Evolutionary conservation across 2,329 filamentous ascomycete species (phyloP).

Genomic region (Fusarium praegraminearum): DNA sequence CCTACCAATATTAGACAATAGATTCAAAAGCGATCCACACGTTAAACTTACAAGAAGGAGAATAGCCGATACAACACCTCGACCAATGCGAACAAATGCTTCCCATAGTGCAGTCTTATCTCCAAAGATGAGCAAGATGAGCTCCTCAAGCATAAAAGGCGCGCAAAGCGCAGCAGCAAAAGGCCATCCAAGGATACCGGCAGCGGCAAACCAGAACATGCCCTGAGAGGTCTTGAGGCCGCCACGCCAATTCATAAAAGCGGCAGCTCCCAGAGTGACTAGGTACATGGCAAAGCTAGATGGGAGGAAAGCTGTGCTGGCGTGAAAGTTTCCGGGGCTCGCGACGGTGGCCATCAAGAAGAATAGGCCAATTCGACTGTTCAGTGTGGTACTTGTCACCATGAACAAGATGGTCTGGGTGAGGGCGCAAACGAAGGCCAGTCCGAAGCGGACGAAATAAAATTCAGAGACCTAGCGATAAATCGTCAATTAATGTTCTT

Average conservation of each 20-base stretch:
- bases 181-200: conserved; percentile 91
- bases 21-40: fast-evolving
- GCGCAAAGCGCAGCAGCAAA: conserved; percentile 86
- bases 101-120: conserved; percentile 70
- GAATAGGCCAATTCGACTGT: conserved; percentile 85
- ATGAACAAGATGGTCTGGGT: conserved; percentile 87
- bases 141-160: conserved; percentile 85
- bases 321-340: conserved; percentile 94
- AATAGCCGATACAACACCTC: conserved; percentile 75
- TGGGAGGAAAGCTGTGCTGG: conserved; percentile 86
- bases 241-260: conserved; percentile 90
- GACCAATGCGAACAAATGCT: conserved; percentile 69
- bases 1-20: conserved; percentile 56
- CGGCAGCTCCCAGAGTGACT: conserved; percentile 84
- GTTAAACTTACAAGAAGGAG: conserved; percentile 72
- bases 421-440: conserved; percentile 81
- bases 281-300: conserved; percentile 98
- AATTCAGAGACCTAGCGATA: conserved; percentile 74
- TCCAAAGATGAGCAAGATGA: conserved; percentile 67
- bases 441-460: conserved; percentile 82
- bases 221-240: conserved; percentile 84
- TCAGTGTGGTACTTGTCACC: conserved; percentile 79
- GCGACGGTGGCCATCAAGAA: conserved; percentile 82
- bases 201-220: conserved; percentile 91
- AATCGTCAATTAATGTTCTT: conserved; percentile 16